These are phyloP conservation scores for Annulohypoxylon stygium DNA, from an alignment of 495 filamentous ascomycete species.

Conservation along the genomic window DNA sequence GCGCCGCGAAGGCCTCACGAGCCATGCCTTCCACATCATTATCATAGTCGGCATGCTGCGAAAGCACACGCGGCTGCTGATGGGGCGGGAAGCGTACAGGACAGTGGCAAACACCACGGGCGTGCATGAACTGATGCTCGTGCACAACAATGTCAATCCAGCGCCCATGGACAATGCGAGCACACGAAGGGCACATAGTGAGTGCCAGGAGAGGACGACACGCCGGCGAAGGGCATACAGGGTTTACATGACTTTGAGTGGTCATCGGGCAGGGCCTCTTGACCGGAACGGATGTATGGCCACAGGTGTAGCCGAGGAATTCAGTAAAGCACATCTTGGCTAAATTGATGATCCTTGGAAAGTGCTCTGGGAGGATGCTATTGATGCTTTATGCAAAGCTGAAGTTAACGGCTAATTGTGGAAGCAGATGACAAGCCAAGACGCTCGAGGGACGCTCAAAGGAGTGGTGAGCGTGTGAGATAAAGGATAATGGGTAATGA, in stretches of 20 bases:
- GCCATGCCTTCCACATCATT: neutral
- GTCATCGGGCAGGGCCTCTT: slow-evolving; percentile 59
- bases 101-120: slow-evolving; percentile 59
- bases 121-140: slow-evolving; percentile 64
- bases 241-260: slow-evolving; percentile 51
- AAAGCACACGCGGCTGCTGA: slow-evolving; percentile 48
- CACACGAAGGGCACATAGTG: slow-evolving; percentile 57
- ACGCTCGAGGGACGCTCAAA: neutral
- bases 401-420: neutral
- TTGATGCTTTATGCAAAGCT: neutral
- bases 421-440: neutral
- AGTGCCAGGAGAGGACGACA: slow-evolving; percentile 45
- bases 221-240: slow-evolving; percentile 50
- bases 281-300: slow-evolving; percentile 55
- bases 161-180: slow-evolving; percentile 56
- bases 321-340: slow-evolving; percentile 60
- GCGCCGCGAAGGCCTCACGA: neutral
- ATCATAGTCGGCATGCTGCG: neutral
- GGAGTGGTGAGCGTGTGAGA: neutral
- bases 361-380: neutral
- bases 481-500: neutral
- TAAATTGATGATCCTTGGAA: neutral
- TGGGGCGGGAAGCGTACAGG: slow-evolving; percentile 54
- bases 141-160: slow-evolving; percentile 56
- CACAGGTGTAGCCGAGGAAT: slow-evolving; percentile 60